A percentile compares a stretch with the other conserved stretches of the same genome.
phyloP scores from a whole-genome alignment of 208 protist species.

The Leishmania lainsoni region DNA sequence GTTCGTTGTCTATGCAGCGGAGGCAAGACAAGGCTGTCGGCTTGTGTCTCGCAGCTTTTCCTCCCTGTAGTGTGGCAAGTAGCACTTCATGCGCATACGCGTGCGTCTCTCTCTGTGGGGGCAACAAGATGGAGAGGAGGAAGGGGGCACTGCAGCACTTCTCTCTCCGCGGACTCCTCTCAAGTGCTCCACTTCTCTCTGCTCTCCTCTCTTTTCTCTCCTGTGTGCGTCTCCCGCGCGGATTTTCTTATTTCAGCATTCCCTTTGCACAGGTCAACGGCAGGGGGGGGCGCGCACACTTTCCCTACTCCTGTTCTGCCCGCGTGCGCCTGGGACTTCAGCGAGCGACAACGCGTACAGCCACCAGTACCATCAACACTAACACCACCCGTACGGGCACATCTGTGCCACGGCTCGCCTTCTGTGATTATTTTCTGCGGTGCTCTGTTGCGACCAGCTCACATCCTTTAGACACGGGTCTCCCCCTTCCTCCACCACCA shows the following conservation, averaged over 20 bases:
- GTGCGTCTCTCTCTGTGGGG: neutral
- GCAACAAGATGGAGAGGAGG: neutral
- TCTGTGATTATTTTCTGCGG: constrained; percentile 2
- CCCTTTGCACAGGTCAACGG: neutral
- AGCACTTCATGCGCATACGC: neutral
- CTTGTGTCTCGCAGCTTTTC: neutral
- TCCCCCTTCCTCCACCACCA: neutral
- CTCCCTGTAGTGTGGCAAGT: neutral
- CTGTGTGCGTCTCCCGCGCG: neutral
- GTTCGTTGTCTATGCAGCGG: neutral
- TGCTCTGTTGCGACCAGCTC: neutral
- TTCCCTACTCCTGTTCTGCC: neutral
- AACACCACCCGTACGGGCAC: neutral
- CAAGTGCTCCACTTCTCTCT: neutral
- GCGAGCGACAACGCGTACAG: neutral
- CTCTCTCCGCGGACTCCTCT: neutral
- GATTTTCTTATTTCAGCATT: neutral
- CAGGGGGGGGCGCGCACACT: neutral
- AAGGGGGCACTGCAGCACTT: neutral
- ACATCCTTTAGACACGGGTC: neutral
- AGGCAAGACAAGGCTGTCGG: neutral
- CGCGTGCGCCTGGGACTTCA: constrained; percentile 1
- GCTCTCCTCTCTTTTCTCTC: constrained; percentile 13
- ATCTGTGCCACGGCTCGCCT: neutral
- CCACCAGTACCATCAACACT: neutral